Evolutionary conservation across 2,329 filamentous ascomycete genomes (phyloP), one percentile per base, ranked within the genome.

Genomic region (Talaromyces marneffei): DNA sequence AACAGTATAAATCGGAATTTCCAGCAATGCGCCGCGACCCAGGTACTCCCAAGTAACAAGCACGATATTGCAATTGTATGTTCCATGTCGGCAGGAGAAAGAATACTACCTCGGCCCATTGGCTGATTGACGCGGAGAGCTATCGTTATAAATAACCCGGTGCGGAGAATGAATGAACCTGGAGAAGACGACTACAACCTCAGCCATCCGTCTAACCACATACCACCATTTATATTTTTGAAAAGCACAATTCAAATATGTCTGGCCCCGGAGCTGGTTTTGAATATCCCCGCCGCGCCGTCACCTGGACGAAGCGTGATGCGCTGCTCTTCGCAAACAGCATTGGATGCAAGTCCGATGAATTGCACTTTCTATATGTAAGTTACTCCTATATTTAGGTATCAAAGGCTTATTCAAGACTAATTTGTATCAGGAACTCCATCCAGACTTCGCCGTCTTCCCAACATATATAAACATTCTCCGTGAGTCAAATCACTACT

Each of bases 281-380:
- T 77, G 85, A 94, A 76, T 96, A 89, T 74, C 90, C 91, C 62
- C 76, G 84, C 53, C 80, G 85, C 70, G 84, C 88, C 71, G 91
- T 96, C 10, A 84, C 87, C 68, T 97, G 92, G 92, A 77, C 90
- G 69, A 92, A 92, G 83, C 86, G 92, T 66, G 92, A 97, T 80
- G 85, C 87, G 37, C 82, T 97, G 64, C 86, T 97, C 64, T 97
- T 97, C 75, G 92, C 92, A 68, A 88, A 89, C 76, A 93, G 88
- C 78, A 93, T 97, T 74, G 92, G 92, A 61, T 87, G 83, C 72
- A 93, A 85, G 12, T 83, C 83, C n/a, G 87, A 96, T 68, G 92
- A 97, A 81, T 85, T 96, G 71, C 91, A 96, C 73, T 96, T 93
- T 73, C 87, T 96, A 78, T 97, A 92, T 70, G 91, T 94, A n/a